Evolutionary conservation across 108 stramenopile species (phyloP).

Genomic region (Conticribra weissflogii): DNA sequence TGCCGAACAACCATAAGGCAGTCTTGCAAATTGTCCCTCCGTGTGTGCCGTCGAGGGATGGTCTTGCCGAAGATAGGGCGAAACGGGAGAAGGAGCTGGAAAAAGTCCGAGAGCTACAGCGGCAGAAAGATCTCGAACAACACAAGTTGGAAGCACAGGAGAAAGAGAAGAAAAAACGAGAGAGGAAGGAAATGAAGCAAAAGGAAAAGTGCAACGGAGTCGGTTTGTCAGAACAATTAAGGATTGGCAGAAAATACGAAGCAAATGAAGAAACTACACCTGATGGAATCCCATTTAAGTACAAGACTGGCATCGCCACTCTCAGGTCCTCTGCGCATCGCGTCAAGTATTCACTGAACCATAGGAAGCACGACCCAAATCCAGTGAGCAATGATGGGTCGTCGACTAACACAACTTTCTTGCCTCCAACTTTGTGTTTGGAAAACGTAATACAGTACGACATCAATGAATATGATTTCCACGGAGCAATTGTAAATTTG

Average conservation of each 20-base stretch:
- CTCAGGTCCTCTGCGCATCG: constrained; percentile 83
- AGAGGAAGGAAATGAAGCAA: constrained; percentile 26
- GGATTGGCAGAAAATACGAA: no score
- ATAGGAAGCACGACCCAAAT: constrained; percentile 74
- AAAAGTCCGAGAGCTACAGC: constrained; percentile 13
- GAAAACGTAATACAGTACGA: constrained; percentile 60
- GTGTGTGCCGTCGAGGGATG: constrained; percentile 43
- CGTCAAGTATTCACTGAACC: constrained; percentile 68
- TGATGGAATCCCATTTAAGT: constrained; percentile 47
- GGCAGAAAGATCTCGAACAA: constrained; percentile 15
- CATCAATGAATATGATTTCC: constrained; percentile 55
- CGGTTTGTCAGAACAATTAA: no score
- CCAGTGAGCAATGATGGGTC: constrained; percentile 55
- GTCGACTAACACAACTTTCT: constrained; percentile 63
- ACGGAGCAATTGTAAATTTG: constrained; percentile 48
- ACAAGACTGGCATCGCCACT: constrained; percentile 80
- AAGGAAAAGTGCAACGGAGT: constrained; percentile 1
- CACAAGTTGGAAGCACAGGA: constrained; percentile 31
- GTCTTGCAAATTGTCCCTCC: constrained; percentile 76
- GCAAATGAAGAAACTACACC: constrained; percentile 18
- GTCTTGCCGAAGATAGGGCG: constrained; percentile 30
- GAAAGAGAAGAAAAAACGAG: constrained; percentile 16
- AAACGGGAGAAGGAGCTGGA: constrained; percentile 33
- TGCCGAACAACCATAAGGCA: constrained; percentile 78
- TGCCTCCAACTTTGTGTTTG: constrained; percentile 55